phyloP scores from a whole-genome alignment of 2,329 filamentous ascomycete species.

The Trichoderma aggressivum region DNA sequence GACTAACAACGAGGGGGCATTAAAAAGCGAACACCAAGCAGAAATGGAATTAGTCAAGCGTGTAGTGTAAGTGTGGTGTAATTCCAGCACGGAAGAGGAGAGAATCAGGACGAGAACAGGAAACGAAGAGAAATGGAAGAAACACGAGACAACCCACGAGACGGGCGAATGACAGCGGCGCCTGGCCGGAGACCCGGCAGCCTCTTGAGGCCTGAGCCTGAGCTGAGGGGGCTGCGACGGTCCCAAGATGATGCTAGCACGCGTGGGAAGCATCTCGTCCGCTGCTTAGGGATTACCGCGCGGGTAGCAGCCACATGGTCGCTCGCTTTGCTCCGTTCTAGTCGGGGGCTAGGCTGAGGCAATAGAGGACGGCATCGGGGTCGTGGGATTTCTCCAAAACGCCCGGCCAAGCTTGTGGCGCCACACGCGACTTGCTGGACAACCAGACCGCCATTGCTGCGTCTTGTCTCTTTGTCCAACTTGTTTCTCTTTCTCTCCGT shows the following conservation, averaged over 20 bases:
- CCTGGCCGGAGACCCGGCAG: neutral
- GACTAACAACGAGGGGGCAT: neutral
- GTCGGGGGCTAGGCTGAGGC: neutral
- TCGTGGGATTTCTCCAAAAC: neutral
- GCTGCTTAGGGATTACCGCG: conserved; percentile 16
- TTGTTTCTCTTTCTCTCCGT: neutral
- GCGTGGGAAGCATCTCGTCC: neutral
- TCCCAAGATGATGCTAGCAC: neutral
- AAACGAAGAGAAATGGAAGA: neutral
- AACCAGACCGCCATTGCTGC: neutral
- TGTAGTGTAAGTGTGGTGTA: neutral
- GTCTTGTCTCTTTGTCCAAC: neutral
- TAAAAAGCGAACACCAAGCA: neutral
- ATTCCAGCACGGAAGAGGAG: neutral
- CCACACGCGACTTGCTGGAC: neutral
- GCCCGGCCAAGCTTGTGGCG: conserved; percentile 1
- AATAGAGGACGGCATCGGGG: neutral
- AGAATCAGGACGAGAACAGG: neutral
- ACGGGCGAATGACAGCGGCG: neutral
- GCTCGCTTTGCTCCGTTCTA: neutral
- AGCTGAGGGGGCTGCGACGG: neutral
- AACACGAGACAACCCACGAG: neutral
- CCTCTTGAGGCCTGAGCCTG: neutral
- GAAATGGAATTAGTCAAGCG: neutral
- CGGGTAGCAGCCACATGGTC: conserved; percentile 8